Evolutionary conservation across 306 rosid genomes (phyloP).

Genomic region (Quercus glauca): DNA sequence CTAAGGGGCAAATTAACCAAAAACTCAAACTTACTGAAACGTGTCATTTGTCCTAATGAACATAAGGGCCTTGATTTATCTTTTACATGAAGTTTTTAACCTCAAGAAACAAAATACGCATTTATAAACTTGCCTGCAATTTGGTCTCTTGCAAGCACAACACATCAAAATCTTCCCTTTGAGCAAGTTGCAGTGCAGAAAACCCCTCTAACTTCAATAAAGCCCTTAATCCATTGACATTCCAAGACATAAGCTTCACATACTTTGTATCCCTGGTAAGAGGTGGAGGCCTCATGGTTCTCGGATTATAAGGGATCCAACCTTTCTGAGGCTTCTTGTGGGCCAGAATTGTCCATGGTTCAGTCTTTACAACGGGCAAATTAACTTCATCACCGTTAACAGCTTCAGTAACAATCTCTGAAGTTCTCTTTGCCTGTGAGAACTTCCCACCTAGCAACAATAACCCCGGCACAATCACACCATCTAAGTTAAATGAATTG

Average conservation of each 20-base stretch:
- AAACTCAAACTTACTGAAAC: background rate
- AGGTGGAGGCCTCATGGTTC: conserved; percentile 68
- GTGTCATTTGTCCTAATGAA: background rate
- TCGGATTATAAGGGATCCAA: conserved; percentile 92
- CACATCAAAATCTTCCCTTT: conserved; percentile 84
- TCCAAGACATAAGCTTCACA: conserved; percentile 87
- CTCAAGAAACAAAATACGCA: conserved; percentile 9
- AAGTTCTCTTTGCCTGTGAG: conserved; percentile 37
- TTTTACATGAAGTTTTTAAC: background rate
- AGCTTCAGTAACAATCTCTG: conserved; percentile 26
- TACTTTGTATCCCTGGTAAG: conserved; percentile 57
- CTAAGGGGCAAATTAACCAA: background rate
- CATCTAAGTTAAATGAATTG: conserved; percentile 6
- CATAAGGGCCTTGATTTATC: background rate
- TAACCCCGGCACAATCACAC: conserved; percentile 6
- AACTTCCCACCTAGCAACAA: conserved; percentile 47
- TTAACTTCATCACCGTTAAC: conserved; percentile 26
- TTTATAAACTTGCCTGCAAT: conserved; percentile 64
- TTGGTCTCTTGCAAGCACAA: conserved; percentile 97
- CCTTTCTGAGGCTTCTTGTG: conserved; percentile 94
- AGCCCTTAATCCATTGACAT: conserved; percentile 93
- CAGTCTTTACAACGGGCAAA: conserved; percentile 36
- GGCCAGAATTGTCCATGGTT: conserved; percentile 87
- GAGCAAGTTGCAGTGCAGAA: conserved; percentile 73
- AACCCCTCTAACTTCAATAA: conserved; percentile 74